Evolutionary conservation across 2,329 filamentous ascomycete genomes (phyloP), one percentile per base, ranked within the genome.

Genomic region (Rhinocladiella mackenziei): DNA sequence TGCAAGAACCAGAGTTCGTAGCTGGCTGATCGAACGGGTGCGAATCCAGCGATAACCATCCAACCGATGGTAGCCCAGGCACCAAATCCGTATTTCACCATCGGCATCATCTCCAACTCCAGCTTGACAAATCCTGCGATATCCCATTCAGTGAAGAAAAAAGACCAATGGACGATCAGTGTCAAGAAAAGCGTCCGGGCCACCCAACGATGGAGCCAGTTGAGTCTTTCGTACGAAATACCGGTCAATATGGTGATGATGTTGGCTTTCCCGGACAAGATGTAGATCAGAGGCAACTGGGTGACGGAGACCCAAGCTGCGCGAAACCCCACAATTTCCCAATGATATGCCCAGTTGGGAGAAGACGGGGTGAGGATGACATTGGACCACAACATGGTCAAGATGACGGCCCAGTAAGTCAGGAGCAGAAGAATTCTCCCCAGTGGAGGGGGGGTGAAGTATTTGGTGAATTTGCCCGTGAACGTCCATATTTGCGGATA

Each of bases 281-380:
- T 61, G 51, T 77, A 74, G 37, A 79, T 66, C 17, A 80, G 58
- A 1, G 76, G 76, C 2, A 80, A 53, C 53, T 80, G 76, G 8
- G 68, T 65, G 33, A 79, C 63, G 6, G 73, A 68, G 23, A 80
- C 65, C 45, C 72, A 75, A 3, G 73, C 76, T 3, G 71, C 72
- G 15, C 76, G 70, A 55, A 78, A 80, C 10, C 71, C 78, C 41
- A 81, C 70, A 33, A 71, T 65, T 55, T 82, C 77, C 66, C 73
- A 77, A 32, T 66, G 63, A 37, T 55, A 55, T 5, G 50, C 53
- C 25, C 54, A 55, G 33, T 54, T 36, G 11, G 50, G 29, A 6
- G 50, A 53, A 13, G 43, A 45, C 17, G 49, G 49, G 14, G 41
- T 30, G 14, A 55, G 52, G 28, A 55, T 46, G 10, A 43, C 39